Conservation (phyloP, 176 grass and related monocot species). For the Oryza meyeriana region DNA sequence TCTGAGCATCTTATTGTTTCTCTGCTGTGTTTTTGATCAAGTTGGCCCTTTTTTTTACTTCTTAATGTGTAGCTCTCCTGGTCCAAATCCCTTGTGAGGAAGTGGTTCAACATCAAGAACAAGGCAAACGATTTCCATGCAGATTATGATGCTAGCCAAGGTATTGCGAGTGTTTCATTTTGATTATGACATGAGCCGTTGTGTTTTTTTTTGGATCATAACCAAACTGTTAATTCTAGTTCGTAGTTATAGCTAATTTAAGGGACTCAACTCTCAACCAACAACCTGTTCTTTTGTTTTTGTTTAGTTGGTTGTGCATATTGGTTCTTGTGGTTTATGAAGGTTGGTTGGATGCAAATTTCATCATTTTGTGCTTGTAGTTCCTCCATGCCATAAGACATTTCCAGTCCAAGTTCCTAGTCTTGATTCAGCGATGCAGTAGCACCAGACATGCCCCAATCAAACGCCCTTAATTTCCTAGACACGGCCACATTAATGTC, state of each 20-base stretch:
- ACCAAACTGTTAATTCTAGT: not conserved
- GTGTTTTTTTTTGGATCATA: not conserved
- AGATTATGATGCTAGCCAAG: conserved; percentile 55
- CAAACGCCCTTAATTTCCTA: not conserved
- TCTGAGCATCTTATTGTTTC: not conserved
- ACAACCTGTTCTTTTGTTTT: not conserved
- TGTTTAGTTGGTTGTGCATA: not conserved
- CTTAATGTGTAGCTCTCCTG: conserved; percentile 62
- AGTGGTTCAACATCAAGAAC: conserved; percentile 92
- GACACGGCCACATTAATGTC: conserved; percentile 5
- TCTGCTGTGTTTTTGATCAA: conserved; percentile 7
- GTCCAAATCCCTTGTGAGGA: conserved; percentile 90
- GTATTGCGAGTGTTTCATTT: conserved; percentile 36
- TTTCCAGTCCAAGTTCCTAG: conserved; percentile 18
- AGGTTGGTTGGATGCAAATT: not conserved
- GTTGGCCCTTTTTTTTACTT: conserved; percentile 27
- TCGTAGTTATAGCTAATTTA: not conserved
- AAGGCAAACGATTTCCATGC: conserved; percentile 85
- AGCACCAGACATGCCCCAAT: not conserved
- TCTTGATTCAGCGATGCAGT: conserved; percentile 27
- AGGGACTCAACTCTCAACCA: not conserved
- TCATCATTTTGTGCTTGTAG: not conserved
- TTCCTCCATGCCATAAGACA: conserved; percentile 4
- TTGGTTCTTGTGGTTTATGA: conserved; percentile 6
- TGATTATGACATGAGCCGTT: not conserved